These are phyloP conservation scores for Scedosporium boydii DNA, from an alignment of 2,329 filamentous ascomycete genomes.

Conservation along the genomic window DNA sequence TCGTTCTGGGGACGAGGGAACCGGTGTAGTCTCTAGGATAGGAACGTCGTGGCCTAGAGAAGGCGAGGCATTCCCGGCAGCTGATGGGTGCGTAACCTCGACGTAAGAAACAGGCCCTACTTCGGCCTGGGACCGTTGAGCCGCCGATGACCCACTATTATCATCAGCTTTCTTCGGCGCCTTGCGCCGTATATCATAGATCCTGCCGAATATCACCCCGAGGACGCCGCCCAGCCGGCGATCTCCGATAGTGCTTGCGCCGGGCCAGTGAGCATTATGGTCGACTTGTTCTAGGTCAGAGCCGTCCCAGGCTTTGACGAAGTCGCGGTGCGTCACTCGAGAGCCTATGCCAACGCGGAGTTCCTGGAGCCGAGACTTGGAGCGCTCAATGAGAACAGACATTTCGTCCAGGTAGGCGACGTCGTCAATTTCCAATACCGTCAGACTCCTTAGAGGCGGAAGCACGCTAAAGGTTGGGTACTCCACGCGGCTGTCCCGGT, in stretches of 20 bases:
- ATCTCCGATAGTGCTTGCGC: constrained; percentile 47
- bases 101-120: not conserved
- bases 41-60: not conserved
- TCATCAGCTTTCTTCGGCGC: not conserved
- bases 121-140: not conserved
- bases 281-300: constrained; percentile 54
- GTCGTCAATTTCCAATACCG: constrained; percentile 74
- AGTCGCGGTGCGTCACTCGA: constrained; percentile 35
- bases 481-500: constrained; percentile 54
- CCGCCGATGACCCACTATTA: not conserved
- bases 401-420: constrained; percentile 77
- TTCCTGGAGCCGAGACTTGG: constrained; percentile 55
- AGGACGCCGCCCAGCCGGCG: constrained; percentile 58
- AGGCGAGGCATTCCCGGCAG: not conserved
- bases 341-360: constrained; percentile 63
- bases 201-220: constrained; percentile 56
- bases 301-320: constrained; percentile 55
- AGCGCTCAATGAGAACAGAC: constrained; percentile 65
- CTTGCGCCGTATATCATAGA: constrained; percentile 46
- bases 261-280: constrained; percentile 45
- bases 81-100: not conserved
- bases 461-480: constrained; percentile 73
- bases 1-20: not conserved
- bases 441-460: constrained; percentile 63
- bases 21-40: not conserved